Evolutionary conservation across 805 yeast genomes (phyloP), one percentile per base, ranked within the genome.

Genomic region (Yarrowia alimentaria): DNA sequence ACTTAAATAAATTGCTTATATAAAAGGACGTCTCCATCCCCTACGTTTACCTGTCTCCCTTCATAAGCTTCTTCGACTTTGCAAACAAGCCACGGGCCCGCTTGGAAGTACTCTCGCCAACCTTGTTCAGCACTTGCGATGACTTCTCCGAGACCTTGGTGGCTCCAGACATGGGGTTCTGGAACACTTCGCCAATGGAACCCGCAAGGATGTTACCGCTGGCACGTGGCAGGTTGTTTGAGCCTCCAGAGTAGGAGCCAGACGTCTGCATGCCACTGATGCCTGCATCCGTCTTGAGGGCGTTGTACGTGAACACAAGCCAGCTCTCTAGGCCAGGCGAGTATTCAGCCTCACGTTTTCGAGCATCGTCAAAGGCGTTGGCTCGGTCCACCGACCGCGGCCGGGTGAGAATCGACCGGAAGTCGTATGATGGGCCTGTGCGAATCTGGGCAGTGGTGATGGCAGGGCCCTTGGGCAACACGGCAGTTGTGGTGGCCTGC

Each of bases 41-140:
- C n/a, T n/a, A n/a, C n/a, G 14, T 5, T 18, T 13, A 31, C n/a
- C 12, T 31, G 18, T 20, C 37, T 6, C 37, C 40, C 30, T 52
- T 43, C 35, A 60, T 58, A 17, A 62, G 40, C 56, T 61, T 61
- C 37, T 53, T 52, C 13, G 63, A 66, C 54, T 58, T 62, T 19
- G 68, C 68, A 53, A 66, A 60, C 45, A 67, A 54, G 8, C 66
- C 62, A 51, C 59, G 59, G 29, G 65, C 64, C n/a, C 57, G 52
- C 54, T 58, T 59, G 31, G 62, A 57, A 9, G 66, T 58, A 57
- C 63, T 64, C 49, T 63, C 68, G 9, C 70, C 66, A 8, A 65
- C 63, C 54, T 58, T 57, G 30, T 57, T 57, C 16, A 56, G 45
- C 21, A 49, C 54, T 24, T 56, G 53, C 6, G 58, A 42, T 26